Evolutionary conservation across 805 yeast species (phyloP), one percentile per base, ranked within the genome.

Genomic region (Candida pseudoglaebosa): DNA sequence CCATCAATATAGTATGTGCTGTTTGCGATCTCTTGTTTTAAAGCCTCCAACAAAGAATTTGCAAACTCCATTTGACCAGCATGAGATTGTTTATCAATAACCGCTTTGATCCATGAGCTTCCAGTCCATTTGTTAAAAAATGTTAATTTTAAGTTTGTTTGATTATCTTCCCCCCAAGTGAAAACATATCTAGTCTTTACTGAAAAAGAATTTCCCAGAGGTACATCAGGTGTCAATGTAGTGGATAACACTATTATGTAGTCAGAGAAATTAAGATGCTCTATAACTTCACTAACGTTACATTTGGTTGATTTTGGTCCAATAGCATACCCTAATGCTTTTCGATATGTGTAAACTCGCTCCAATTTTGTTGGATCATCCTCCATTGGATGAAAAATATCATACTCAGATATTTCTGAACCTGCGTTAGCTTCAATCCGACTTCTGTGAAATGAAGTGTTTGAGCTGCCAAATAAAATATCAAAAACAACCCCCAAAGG

Each of bases 281-380:
- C 75, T 15, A 85, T 68, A 0, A 70, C 64, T 49, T 89, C 96
- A 2, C 59, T 61, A 4, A 67, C 70, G 22, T 79, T 77, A 56
- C 95, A 86, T 40, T 73, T 78, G 2, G 99, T 90, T 17, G 91
- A 87, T 51, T 87, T 89, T 9, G 99, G 99, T 0, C 99, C 99
- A 26, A 93, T 79, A 1, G 96, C 76, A 38, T 77, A 89, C 37
- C 80, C 78, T 40, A 93, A 69, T 1, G 83, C 87, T 59, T 86
- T 86, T 35, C 75, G 73, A 59, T 90, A 93, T 4, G 74, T 70
- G 54, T 76, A 90, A 3, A 63, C 57, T 38, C 95, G 61, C 33
- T 64, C 72, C 33, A 64, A 57, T 19, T 59, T 57, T 3, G 69
- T 73, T 1, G 62, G 50, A 7, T 70, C 69, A 18, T 64, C 68